Evolutionary conservation across 139 green algal species (phyloP).

Genomic region (Volvox reticuliferus): DNA sequence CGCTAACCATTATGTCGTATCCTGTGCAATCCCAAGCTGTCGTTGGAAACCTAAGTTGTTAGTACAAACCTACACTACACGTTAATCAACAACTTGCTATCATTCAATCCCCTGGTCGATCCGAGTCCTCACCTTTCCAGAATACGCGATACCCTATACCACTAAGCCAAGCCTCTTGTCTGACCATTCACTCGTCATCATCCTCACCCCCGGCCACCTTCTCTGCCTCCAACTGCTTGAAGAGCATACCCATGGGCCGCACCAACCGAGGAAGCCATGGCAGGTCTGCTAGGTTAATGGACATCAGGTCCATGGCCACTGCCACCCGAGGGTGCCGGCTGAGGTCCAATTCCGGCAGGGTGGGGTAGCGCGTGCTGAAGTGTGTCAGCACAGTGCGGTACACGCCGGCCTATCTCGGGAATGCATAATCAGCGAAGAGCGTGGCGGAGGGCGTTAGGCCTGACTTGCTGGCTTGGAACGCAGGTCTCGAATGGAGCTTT

Average conservation of each 20-base stretch:
- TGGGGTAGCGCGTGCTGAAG: conserved; percentile 96
- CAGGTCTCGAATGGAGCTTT: too few relatives aligned
- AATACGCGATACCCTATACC: too few relatives aligned
- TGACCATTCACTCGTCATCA: background rate
- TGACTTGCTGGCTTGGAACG: too few relatives aligned
- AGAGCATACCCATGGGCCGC: conserved; percentile 58
- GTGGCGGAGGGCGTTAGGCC: too few relatives aligned
- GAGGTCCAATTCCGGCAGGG: conserved; percentile 81
- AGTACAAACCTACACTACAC: too few relatives aligned
- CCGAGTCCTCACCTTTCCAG: too few relatives aligned
- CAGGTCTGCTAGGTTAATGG: conserved; percentile 49
- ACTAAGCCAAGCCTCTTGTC: too few relatives aligned
- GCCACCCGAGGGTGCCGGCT: conserved; percentile 59
- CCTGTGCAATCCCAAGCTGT: too few relatives aligned
- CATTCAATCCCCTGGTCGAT: too few relatives aligned
- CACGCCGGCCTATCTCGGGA: conserved; percentile 69
- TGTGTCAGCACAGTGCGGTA: conserved; percentile 97
- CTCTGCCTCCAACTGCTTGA: conserved; percentile 52
- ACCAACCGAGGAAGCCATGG: conserved; percentile 57
- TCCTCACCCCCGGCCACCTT: conserved; percentile 48
- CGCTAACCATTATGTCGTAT: too few relatives aligned
- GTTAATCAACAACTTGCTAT: too few relatives aligned
- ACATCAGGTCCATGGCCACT: conserved; percentile 97
- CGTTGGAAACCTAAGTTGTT: too few relatives aligned
- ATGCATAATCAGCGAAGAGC: background rate